Evolutionary conservation across 2,329 filamentous ascomycete genomes (phyloP).

Genomic region (Fusarium praegraminearum): DNA sequence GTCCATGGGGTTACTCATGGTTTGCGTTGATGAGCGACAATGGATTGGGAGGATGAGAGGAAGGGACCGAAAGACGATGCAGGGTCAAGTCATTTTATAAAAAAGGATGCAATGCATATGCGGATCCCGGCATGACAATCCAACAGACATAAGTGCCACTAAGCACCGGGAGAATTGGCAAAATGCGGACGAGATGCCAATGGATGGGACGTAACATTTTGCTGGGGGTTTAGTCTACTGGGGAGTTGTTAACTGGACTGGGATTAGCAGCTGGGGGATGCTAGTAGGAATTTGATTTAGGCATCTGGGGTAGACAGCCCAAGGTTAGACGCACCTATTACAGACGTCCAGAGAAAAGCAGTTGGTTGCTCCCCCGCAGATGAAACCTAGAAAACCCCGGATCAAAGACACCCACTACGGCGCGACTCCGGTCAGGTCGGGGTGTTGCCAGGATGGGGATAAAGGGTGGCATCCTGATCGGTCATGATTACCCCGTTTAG

Average conservation of each 20-base stretch:
- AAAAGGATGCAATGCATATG: neutral
- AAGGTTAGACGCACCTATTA: slow-evolving; percentile 39
- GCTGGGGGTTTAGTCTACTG: neutral
- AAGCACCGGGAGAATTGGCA: slow-evolving; percentile 12
- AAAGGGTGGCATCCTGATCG: slow-evolving; percentile 34
- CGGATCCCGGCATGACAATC: neutral
- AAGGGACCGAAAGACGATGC: neutral
- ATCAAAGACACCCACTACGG: slow-evolving; percentile 38
- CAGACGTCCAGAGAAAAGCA: neutral
- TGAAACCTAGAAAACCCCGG: slow-evolving; percentile 29
- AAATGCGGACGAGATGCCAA: slow-evolving; percentile 1
- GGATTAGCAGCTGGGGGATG: slow-evolving; percentile 6
- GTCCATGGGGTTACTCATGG: slow-evolving; percentile 32
- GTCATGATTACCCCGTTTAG: slow-evolving; percentile 39
- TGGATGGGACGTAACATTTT: slow-evolving; percentile 25
- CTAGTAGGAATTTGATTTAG: slow-evolving; percentile 30
- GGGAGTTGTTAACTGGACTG: slow-evolving; percentile 4
- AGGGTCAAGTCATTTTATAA: slow-evolving; percentile 24
- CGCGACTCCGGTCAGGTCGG: slow-evolving; percentile 42
- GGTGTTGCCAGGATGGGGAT: slow-evolving; percentile 18
- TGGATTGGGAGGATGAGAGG: slow-evolving; percentile 7
- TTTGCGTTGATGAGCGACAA: slow-evolving; percentile 30
- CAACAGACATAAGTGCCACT: slow-evolving; percentile 15
- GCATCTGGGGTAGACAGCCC: slow-evolving; percentile 36
- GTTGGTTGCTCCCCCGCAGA: slow-evolving; percentile 22